phyloP scores from a whole-genome alignment of 257 asterid genomes.

The Solanum medicagineum region DNA sequence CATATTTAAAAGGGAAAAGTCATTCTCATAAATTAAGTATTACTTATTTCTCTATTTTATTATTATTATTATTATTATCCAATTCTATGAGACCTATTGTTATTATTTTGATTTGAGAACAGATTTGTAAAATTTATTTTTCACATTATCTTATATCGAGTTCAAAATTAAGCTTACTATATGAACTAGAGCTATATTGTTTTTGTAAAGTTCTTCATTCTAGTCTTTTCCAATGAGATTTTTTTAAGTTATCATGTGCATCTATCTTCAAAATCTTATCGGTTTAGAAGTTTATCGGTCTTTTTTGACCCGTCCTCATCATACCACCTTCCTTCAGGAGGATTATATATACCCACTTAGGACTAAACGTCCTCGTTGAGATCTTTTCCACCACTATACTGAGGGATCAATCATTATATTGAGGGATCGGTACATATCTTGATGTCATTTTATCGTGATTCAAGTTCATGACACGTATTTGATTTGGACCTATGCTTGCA shows the following conservation, averaged over 20 bases:
- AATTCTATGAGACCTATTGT: no score
- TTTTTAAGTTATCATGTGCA: no score
- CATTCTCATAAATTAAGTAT: background rate
- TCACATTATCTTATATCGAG: no score
- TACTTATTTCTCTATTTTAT: background rate
- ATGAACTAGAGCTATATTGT: no score
- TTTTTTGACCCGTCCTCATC: background rate
- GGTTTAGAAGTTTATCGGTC: background rate
- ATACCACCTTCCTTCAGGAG: background rate
- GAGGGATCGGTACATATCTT: no score
- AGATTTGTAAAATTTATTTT: no score
- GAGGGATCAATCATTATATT: background rate
- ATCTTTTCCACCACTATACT: background rate
- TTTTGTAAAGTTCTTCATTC: background rate
- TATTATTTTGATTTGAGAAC: background rate
- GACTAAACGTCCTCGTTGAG: background rate
- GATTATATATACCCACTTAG: background rate
- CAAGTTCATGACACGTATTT: background rate
- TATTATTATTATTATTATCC: background rate
- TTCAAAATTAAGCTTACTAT: no score
- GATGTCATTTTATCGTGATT: background rate
- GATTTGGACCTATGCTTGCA: background rate
- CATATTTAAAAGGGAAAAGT: background rate
- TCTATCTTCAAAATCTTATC: no score
- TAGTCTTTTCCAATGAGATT: background rate